Evolutionary conservation across 73 alveolate species (phyloP).

Genomic region (Paramecium biaurelia): DNA sequence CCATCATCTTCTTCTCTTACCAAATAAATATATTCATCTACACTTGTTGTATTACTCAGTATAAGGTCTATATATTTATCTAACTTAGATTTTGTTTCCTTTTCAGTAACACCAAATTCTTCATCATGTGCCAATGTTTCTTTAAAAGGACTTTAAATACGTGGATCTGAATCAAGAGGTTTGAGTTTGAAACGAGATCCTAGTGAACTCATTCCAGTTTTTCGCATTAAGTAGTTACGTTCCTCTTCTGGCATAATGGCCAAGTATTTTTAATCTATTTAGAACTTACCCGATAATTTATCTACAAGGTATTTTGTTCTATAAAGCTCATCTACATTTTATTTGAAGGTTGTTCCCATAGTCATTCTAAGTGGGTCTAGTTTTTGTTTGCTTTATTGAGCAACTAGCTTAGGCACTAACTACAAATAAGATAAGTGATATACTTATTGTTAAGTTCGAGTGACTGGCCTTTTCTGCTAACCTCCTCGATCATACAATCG

Average conservation of each 20-base stretch:
- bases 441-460: background rate
- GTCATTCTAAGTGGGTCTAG: slow-evolving; percentile 49
- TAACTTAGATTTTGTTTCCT: slow-evolving; percentile 34
- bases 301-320: slow-evolving; percentile 55
- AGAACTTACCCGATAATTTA: slow-evolving; percentile 49
- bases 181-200: slow-evolving; percentile 57
- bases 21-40: slow-evolving; percentile 53
- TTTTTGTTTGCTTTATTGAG: slow-evolving; percentile 37
- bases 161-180: slow-evolving; percentile 39
- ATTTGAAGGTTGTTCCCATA: slow-evolving; percentile 28
- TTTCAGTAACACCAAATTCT: slow-evolving; percentile 38
- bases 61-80: slow-evolving; percentile 57
- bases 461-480: slow-evolving; percentile 5
- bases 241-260: slow-evolving; percentile 59
- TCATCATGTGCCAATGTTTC: slow-evolving; percentile 39
- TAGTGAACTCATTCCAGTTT: slow-evolving; percentile 41
- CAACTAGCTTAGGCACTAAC: slow-evolving; percentile 52
- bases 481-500: background rate
- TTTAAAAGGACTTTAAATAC: background rate
- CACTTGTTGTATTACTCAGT: slow-evolving; percentile 39
- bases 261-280: slow-evolving; percentile 55
- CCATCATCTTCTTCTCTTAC: slow-evolving; percentile 63
- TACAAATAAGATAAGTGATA: background rate
- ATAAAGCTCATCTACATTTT: slow-evolving; percentile 50
- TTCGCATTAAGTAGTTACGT: slow-evolving; percentile 37